phyloP scores from a whole-genome alignment of 345 rosid species.

The Salix udensis region DNA sequence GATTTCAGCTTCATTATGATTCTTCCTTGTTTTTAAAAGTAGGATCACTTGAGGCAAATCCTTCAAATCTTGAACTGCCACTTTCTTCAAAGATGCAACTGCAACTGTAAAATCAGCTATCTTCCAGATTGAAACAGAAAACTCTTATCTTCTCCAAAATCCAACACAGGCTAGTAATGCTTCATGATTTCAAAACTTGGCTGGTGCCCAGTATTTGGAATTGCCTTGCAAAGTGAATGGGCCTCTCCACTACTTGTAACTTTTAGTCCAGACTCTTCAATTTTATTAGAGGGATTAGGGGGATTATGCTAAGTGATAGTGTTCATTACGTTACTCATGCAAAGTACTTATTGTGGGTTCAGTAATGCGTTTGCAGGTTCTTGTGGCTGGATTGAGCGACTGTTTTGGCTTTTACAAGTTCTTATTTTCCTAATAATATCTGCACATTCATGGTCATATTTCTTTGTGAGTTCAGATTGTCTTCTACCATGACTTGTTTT shows the following conservation, averaged over 20 bases:
- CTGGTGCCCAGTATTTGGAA: not conserved
- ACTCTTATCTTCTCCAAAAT: not conserved
- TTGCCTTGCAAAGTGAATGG: not conserved
- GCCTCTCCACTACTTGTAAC: not conserved
- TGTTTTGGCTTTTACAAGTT: not conserved
- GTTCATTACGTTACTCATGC: not conserved
- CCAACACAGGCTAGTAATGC: not conserved
- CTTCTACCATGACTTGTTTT: constrained; percentile 60
- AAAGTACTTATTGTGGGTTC: not conserved
- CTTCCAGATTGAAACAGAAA: not conserved
- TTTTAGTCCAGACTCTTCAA: not conserved
- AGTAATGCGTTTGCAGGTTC: too few species aligned
- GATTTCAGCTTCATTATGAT: not conserved
- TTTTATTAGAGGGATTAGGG: not conserved
- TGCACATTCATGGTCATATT: not conserved
- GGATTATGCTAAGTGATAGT: not conserved
- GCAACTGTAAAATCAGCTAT: not conserved
- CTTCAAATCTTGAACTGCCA: not conserved
- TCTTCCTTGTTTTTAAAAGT: not conserved
- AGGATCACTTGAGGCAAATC: not conserved
- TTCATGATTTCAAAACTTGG: not conserved
- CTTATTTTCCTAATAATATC: not conserved
- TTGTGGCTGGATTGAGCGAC: too few species aligned
- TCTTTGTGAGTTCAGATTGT: constrained; percentile 41
- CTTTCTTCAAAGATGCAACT: not conserved